phyloP scores from a whole-genome alignment of 148 eudicot species.

The Polygonum aviculare region DNA sequence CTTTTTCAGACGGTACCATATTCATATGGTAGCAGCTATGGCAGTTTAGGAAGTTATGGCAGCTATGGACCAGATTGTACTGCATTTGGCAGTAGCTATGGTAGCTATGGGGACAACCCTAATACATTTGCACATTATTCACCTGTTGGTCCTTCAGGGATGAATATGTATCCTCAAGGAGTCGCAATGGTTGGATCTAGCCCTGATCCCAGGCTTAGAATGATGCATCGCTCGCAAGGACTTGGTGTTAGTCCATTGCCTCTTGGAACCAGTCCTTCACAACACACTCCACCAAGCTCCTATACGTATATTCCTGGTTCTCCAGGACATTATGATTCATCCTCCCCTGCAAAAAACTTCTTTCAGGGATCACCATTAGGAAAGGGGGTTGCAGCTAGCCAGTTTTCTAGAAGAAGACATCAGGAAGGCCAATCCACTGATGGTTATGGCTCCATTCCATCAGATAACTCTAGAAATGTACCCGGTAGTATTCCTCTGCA shows the following conservation, averaged over 20 bases:
- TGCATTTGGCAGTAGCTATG: constrained; percentile 73
- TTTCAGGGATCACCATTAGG: constrained; percentile 89
- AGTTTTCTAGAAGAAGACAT: constrained; percentile 54
- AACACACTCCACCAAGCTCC: constrained; percentile 80
- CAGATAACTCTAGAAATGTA: constrained; percentile 39
- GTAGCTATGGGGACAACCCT: constrained; percentile 82
- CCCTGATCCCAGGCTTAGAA: constrained; percentile 67
- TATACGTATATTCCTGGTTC: constrained; percentile 57
- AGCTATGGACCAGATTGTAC: constrained; percentile 74
- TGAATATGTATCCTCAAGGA: constrained; percentile 55
- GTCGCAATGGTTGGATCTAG: constrained; percentile 64
- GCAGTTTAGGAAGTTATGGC: constrained; percentile 95
- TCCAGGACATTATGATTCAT: constrained; percentile 77
- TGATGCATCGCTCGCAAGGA: constrained; percentile 55
- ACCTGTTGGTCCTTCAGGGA: constrained; percentile 78
- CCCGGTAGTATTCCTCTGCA: constrained; percentile 38
- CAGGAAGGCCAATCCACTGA: constrained; percentile 50
- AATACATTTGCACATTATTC: constrained; percentile 68
- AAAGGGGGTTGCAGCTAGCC: constrained; percentile 48
- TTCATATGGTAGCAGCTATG: constrained; percentile 72
- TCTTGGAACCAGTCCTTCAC: constrained; percentile 97
- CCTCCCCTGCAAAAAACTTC: constrained; percentile 67
- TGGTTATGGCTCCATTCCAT: constrained; percentile 31
- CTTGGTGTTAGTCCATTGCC: constrained; percentile 85
- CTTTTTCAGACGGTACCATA: constrained; percentile 55